Percentiles rank a stretch among this genome's conserved stretches.
These are phyloP conservation scores for Chrysosporium keratinophilum DNA, from an alignment of 2,329 filamentous ascomycete species.

Conservation along the genomic window DNA sequence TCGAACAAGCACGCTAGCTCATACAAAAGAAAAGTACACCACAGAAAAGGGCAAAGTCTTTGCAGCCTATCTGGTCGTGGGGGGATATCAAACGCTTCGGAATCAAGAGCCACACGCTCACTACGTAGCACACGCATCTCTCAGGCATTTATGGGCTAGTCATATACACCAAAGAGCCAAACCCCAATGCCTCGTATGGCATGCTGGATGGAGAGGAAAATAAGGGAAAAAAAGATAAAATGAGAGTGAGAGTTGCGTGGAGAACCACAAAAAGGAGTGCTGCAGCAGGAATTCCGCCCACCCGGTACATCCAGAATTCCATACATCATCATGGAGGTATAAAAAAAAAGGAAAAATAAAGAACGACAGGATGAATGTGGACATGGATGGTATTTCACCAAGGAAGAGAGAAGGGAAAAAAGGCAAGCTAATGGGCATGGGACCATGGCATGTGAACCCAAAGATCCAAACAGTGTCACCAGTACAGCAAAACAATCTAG, in stretches of 20 bases:
- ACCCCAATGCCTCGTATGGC: not conserved
- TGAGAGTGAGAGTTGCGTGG: not conserved
- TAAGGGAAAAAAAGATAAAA: not conserved
- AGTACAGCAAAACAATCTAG: not conserved
- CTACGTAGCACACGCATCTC: not conserved
- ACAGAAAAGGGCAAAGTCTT: not conserved
- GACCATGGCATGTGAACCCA: not conserved
- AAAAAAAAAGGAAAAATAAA: not conserved
- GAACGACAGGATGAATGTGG: not conserved
- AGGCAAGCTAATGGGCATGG: not conserved
- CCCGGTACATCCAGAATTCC: not conserved
- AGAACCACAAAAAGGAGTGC: not conserved
- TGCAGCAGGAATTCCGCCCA: not conserved
- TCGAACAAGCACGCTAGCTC: not conserved
- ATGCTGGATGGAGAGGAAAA: not conserved
- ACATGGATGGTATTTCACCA: not conserved
- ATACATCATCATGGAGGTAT: conserved; percentile 1
- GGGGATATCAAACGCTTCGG: conserved; percentile 5
- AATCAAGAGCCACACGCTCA: not conserved
- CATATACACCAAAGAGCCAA: not conserved
- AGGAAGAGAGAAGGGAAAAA: not conserved
- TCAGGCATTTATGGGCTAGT: not conserved
- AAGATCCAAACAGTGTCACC: not conserved
- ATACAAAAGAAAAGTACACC: conserved; percentile 9
- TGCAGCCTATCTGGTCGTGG: not conserved